Evolutionary conservation across 345 rosid species (phyloP), one percentile per base, ranked within the genome.

Genomic region (Fremontodendron californicum): DNA sequence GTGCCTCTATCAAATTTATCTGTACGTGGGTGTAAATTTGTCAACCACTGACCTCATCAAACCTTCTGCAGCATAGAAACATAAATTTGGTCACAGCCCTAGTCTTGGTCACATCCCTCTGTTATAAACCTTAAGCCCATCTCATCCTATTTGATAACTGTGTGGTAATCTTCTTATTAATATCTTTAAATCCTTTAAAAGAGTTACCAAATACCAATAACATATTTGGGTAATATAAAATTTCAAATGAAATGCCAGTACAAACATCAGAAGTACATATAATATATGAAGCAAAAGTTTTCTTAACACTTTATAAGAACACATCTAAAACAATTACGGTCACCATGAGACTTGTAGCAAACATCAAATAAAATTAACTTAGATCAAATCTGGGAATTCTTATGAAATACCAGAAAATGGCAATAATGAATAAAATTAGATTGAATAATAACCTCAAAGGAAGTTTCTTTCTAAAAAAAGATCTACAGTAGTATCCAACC

Each of bases 41-140:
- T 82, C 99, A 83, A 95, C 96, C 67, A 90, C 88, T 51, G 94
- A 90, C 84, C 99, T 95, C 93, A 69, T 95, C 99, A 86, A 95
- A 95, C 66, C 99, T 97, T 81, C 99, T 95, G 82, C 54, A 75
- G 60, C 8, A 42, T 51, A 76, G 33, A 55, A 15, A 23, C 52
- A 73, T 29, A 39, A 58, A 8, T 40, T 74, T 39, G 21, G 25
- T 6, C 52, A 35, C 37, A n/a, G n/a, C 16, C 19, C 63, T 25
- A 74, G 6, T 71, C 2, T 45, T 43, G 11, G 52, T 67, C 4
- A 13, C 2, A 27, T 5, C 12, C n/a, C 39, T 13, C 10, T 25
- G 10, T 43, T 27, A 5, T 13, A 25, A 8, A 23, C 31, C 5
- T 16, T 12, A 69, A 45, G n/a, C 73, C 19, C 12, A 12, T 69